Evolutionary conservation across 2,329 filamentous ascomycete genomes (phyloP).

Genomic region (Akanthomyces lecanii): DNA sequence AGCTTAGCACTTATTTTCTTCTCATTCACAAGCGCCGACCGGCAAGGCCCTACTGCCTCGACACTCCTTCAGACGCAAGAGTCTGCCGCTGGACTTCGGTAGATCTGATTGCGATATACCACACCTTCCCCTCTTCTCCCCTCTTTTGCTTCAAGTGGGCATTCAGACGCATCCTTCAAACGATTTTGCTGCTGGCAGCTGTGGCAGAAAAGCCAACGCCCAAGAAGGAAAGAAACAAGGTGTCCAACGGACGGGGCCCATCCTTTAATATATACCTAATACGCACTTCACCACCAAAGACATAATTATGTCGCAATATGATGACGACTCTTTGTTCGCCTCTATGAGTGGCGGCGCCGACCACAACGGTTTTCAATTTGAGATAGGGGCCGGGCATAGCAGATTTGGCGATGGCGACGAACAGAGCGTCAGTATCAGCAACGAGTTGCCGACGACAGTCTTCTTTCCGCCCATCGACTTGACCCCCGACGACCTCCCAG

Average conservation of each 20-base stretch:
- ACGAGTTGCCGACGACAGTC: neutral
- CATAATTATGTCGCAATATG: neutral
- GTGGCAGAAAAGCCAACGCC: neutral
- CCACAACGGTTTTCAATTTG: no score
- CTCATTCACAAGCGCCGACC: neutral
- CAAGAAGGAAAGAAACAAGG: neutral
- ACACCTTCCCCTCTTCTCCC: neutral
- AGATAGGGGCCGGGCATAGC: no score
- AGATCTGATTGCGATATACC: neutral
- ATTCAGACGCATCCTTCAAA: neutral
- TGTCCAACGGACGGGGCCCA: neutral
- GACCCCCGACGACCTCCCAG: neutral
- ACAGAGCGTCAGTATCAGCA: neutral
- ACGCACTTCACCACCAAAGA: neutral
- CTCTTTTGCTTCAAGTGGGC: neutral
- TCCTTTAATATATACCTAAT: neutral
- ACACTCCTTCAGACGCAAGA: neutral
- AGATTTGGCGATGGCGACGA: neutral
- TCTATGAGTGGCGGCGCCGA: neutral
- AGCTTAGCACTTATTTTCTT: neutral
- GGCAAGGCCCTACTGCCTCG: neutral
- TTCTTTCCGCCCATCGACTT: neutral
- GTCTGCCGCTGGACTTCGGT: neutral
- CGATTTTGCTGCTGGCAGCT: slow-evolving; percentile 4
- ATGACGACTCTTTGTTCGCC: neutral